phyloP scores from a whole-genome alignment of 345 rosid species.

The Mangifera indica region DNA sequence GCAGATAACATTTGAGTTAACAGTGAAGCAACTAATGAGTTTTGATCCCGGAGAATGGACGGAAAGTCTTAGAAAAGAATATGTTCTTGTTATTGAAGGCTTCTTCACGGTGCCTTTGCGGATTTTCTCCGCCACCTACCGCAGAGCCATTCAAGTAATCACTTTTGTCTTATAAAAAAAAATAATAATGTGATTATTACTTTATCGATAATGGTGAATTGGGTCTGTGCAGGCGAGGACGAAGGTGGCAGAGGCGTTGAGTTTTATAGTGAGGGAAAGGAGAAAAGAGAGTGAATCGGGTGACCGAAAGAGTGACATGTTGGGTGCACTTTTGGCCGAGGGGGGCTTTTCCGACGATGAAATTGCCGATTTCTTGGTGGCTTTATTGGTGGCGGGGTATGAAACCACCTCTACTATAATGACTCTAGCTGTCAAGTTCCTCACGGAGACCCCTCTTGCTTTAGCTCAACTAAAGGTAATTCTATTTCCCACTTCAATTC shows the following conservation, averaged over 20 bases:
- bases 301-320: constrained; percentile 67
- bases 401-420: constrained; percentile 93
- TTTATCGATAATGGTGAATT: not conserved
- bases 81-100: constrained; percentile 90
- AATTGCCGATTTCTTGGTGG: constrained; percentile 86
- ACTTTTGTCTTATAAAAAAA: too few relatives aligned
- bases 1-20: constrained; percentile 89
- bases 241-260: constrained; percentile 93
- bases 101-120: constrained; percentile 86
- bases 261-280: constrained; percentile 67
- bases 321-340: constrained; percentile 67
- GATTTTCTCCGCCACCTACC: constrained; percentile 78
- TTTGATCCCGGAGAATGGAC: constrained; percentile 96
- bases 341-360: constrained; percentile 75
- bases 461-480: constrained; percentile 82
- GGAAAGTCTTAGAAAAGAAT: constrained; percentile 83
- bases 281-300: constrained; percentile 56
- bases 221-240: constrained; percentile 62
- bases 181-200: too few relatives aligned
- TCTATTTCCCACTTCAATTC: not conserved
- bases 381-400: constrained; percentile 91
- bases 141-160: constrained; percentile 73
- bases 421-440: constrained; percentile 96
- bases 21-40: constrained; percentile 93
- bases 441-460: constrained; percentile 89